Base-by-base conservation (phyloP, 306 rosid species). In the Ziziphus jujuba region DNA sequence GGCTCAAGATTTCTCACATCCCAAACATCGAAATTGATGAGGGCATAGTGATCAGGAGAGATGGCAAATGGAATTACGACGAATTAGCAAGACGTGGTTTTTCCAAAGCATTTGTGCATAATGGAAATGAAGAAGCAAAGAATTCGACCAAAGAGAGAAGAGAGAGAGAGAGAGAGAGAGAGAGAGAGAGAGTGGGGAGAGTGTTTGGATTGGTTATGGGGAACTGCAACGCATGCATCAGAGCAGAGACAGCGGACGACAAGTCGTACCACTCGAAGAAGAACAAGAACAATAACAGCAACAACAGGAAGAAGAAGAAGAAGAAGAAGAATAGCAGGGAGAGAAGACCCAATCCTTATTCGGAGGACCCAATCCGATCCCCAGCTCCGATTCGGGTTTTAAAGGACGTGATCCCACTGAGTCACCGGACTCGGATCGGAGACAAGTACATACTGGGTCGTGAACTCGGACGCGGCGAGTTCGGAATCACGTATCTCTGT, bases 381-480 rank as follows among this genome's bases (percentile, higher is more conserved):
- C 83, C 90, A 9, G 92, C 86, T 19, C 87, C 97, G 78, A 87
- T 95, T 84, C 87, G 91, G 3, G 99, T 95, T 9, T 79, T 95
- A 61, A 95, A 90, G 69, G 97, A 90, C 23, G 84, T 89, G 66
- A 87, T 83, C 35, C 87, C 91, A 0, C 77, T 80, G 35, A 77
- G 93, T 60, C 95, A 89, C 82, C 76, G 85, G 59, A 82, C 84
- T 45, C 78, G 96, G 70, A 95, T 95, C 77, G 72, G 83, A 19
- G 99, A 90, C 56, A 95, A 95, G 82, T 95, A 95, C 74, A 70
- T 88, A 8, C 76, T 95, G 20, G 99, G 99, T 23, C 83, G 93
- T 1, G 99, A 95, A 67, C 89, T 95, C 6, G 99, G 99, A 24
- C 95, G 99, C 0, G 99, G 99, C 2, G 99, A 95, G 87, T 95